These are phyloP conservation scores for Penicillium samsonianum DNA, from an alignment of 495 filamentous ascomycete genomes.

Conservation along the genomic window DNA sequence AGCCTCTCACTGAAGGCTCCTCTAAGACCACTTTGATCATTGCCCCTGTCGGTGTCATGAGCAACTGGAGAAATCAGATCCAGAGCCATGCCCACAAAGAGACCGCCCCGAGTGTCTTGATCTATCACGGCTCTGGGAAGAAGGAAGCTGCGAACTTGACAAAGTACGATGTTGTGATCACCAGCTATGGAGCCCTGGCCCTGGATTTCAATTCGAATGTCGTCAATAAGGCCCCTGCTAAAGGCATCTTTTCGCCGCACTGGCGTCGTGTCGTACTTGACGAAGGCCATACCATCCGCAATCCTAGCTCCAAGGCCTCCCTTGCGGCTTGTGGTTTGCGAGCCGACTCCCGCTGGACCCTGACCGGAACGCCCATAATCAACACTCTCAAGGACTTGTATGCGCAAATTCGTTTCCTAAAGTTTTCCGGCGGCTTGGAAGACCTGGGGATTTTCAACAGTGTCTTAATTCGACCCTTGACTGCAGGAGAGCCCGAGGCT, in stretches of 20 bases:
- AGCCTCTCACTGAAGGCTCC: conserved; percentile 34
- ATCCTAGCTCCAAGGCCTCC: conserved; percentile 69
- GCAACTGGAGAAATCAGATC: conserved; percentile 87
- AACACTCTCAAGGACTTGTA: conserved; percentile 83
- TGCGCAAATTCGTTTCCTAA: conserved; percentile 77
- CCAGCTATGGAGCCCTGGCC: conserved; percentile 71
- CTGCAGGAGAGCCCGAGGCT: conserved; percentile 56
- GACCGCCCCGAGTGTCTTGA: conserved; percentile 62
- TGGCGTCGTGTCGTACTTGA: conserved; percentile 87
- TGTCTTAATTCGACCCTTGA: conserved; percentile 71
- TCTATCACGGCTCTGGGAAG: conserved; percentile 70
- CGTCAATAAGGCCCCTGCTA: conserved; percentile 32
- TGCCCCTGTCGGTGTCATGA: conserved; percentile 85
- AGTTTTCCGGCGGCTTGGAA: conserved; percentile 75
- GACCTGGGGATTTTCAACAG: conserved; percentile 73
- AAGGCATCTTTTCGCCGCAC: conserved; percentile 61
- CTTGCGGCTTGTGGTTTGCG: conserved; percentile 65
- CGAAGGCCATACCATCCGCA: conserved; percentile 85
- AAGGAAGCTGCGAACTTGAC: conserved; percentile 53
- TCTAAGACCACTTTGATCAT: conserved; percentile 74
- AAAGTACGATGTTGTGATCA: conserved; percentile 77
- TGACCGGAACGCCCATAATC: conserved; percentile 78
- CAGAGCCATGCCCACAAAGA: conserved; percentile 66
- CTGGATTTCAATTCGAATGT: conserved; percentile 42
- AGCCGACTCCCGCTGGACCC: conserved; percentile 75